Percentiles rank a stretch among this genome's conserved stretches.
Evolutionary conservation across 257 asterid species (phyloP).

Genomic region (Haberlea rhodopensis): DNA sequence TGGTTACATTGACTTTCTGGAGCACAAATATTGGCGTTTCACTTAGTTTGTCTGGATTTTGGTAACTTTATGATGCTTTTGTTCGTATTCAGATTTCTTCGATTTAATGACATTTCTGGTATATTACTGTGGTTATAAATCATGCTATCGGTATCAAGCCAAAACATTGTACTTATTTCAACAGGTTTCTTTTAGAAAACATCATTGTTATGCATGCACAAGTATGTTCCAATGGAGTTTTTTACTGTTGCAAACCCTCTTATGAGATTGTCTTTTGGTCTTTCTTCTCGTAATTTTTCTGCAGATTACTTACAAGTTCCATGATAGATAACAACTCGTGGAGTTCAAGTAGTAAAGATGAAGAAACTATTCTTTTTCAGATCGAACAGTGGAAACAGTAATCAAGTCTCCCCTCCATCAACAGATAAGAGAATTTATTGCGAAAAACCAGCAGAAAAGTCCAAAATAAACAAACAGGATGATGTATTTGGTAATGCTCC

Average conservation of each 20-base stretch:
- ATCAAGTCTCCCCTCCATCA: slow-evolving; percentile 55
- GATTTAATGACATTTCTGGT: no score
- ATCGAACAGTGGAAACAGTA: slow-evolving; percentile 37
- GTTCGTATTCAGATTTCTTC: background rate
- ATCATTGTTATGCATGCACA: slow-evolving; percentile 17
- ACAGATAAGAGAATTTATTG: slow-evolving; percentile 56
- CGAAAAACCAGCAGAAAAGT: slow-evolving; percentile 55
- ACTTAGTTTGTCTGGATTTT: background rate
- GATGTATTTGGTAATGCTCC: slow-evolving; percentile 43
- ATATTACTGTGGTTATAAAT: background rate
- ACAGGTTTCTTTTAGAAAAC: no score
- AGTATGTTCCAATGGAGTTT: slow-evolving; percentile 18
- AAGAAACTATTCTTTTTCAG: slow-evolving; percentile 86
- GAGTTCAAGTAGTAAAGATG: slow-evolving; percentile 52
- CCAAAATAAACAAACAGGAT: slow-evolving; percentile 44
- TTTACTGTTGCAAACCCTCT: slow-evolving; percentile 16
- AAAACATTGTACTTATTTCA: background rate
- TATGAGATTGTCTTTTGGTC: slow-evolving; percentile 1
- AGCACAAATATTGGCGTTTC: background rate
- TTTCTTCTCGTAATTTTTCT: slow-evolving; percentile 5
- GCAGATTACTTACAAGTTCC: slow-evolving; percentile 26
- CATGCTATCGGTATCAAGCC: no score
- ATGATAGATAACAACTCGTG: slow-evolving; percentile 31
- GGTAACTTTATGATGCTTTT: no score
- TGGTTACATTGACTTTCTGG: background rate